Evolutionary conservation across 2,329 filamentous ascomycete species (phyloP), one percentile per base, ranked within the genome.

Genomic region (Pleurostoma richardsiae): DNA sequence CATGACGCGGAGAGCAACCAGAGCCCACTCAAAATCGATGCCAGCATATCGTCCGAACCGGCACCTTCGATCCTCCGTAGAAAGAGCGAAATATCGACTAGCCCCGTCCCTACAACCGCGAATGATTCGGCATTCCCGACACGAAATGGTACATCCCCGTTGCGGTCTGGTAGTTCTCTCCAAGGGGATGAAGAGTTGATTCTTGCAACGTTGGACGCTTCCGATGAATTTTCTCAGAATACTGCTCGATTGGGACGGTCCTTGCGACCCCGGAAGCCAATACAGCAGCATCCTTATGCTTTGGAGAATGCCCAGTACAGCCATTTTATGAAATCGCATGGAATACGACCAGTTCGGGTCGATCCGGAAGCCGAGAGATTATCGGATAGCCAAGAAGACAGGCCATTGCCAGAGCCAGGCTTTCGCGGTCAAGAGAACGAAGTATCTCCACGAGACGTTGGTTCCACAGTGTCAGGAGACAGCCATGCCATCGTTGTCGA

Each of bases 221-320:
- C 19, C 19, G 19, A 19, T 19, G 19, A 19, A 19, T 19, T 19
- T 19, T 19, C 19, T 19, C 19, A 19, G 19, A 19, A 19, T 19
- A 19, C 19, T 19, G 19, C 19, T 19, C 19, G 19, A 19, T 19
- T 19, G 19, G 19, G 8, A 50, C 71, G 78, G 31, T 79, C 74
- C 4, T 62, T 83, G n/a, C 71, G 79, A 5, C 77, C 77, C 1
- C 71, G 79, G 26, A 83, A 82, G 50, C 78, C 78, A 1, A 82
- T 82, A 5, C 79, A 83, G 56, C 69, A 82, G 54, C 77, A 81
- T 40, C 79, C 79, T 4, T 83, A 82, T 51, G 61, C 76, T 5
- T 63, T 82, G 4, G 79, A 83, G 51, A 76, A 71, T 55, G 77
- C 71, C 0, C 71, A 74, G 29, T 82, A 81, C 57, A 74, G 71